These are phyloP conservation scores for Geotrichum phurueaensis DNA, from an alignment of 1,139 yeast genomes.

Conservation along the genomic window DNA sequence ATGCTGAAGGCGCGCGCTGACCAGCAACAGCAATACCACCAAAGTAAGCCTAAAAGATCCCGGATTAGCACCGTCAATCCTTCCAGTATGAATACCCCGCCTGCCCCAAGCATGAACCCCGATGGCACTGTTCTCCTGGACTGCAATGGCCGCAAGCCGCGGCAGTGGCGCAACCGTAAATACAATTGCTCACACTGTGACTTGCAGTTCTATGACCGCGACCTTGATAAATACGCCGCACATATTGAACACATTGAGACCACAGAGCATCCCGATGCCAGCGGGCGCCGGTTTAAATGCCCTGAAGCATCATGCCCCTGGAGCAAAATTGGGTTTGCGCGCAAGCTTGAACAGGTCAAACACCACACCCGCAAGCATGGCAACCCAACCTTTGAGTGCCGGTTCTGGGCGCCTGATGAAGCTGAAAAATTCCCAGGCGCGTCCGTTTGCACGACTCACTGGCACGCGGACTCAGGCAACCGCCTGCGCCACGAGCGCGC, in stretches of 20 bases:
- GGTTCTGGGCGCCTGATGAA: conserved; percentile 28
- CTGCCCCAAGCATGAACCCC: conserved; percentile 11
- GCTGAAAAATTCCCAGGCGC: conserved; percentile 28
- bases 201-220: conserved; percentile 25
- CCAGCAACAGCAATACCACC: background rate
- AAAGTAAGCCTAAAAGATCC: background rate
- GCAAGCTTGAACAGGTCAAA: conserved; percentile 31
- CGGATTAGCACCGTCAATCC: background rate
- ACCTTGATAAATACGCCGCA: conserved; percentile 25
- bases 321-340: conserved; percentile 29
- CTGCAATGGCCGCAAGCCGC: conserved; percentile 29
- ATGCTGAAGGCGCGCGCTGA: background rate
- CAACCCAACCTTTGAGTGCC: conserved; percentile 28
- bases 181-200: conserved; percentile 31
- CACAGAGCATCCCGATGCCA: conserved; percentile 19
- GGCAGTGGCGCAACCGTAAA: conserved; percentile 29
- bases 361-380: conserved; percentile 30
- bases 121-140: conserved; percentile 20
- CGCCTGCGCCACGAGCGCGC: conserved; percentile 30
- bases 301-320: conserved; percentile 28
- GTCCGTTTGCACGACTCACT: conserved; percentile 28
- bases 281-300: conserved; percentile 29
- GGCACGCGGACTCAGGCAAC: conserved; percentile 33
- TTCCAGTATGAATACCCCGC: conserved; percentile 5
- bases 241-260: conserved; percentile 26